A percentile compares a stretch with the other conserved stretches of the same genome.
phyloP scores from a whole-genome alignment of 192 early-diverging fungal genomes.

The Linderina pennispora region DNA sequence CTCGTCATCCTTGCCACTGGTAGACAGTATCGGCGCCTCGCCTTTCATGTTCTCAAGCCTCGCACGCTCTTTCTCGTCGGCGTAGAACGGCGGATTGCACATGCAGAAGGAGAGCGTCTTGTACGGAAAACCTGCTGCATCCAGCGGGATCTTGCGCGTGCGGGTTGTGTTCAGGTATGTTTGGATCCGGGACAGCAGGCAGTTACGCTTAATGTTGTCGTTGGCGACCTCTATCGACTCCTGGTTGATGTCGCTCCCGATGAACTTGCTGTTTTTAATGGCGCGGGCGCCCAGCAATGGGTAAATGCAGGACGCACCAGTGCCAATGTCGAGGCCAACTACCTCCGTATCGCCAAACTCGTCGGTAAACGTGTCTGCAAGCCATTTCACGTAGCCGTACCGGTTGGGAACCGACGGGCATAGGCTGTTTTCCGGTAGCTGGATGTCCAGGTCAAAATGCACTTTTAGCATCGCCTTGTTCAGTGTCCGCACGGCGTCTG shows the following conservation, averaged over 20 bases:
- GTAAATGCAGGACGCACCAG: conserved; percentile 89
- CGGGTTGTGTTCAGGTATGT: conserved; percentile 44
- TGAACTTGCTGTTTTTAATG: conserved; percentile 58
- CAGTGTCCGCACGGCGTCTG: conserved; percentile 13
- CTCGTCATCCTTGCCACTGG: conserved; percentile 58
- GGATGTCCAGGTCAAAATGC: conserved; percentile 26
- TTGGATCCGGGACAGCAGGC: conserved; percentile 50
- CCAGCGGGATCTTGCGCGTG: conserved; percentile 9
- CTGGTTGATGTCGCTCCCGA: conserved; percentile 72
- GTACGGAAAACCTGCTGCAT: conserved; percentile 14
- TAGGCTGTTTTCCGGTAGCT: conserved; percentile 16
- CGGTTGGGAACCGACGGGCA: conserved; percentile 30
- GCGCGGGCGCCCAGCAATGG: conserved; percentile 65
- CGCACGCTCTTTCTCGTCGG: conserved; percentile 50
- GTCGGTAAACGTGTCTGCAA: conserved; percentile 1
- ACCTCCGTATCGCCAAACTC: conserved; percentile 6
- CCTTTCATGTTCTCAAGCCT: conserved; percentile 49
- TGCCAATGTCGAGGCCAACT: conserved; percentile 49
- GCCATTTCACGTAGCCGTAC: conserved; percentile 27
- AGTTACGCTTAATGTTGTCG: conserved; percentile 61
- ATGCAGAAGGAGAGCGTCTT: conserved; percentile 65
- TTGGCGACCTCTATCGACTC: conserved; percentile 56
- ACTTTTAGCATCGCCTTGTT: conserved; percentile 24
- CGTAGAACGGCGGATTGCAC: conserved; percentile 93
- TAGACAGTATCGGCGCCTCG: conserved; percentile 44